These are phyloP conservation scores for Phaeosphaeriaceae sp. DNA, from an alignment of 2,329 filamentous ascomycete genomes.

Conservation along the genomic window DNA sequence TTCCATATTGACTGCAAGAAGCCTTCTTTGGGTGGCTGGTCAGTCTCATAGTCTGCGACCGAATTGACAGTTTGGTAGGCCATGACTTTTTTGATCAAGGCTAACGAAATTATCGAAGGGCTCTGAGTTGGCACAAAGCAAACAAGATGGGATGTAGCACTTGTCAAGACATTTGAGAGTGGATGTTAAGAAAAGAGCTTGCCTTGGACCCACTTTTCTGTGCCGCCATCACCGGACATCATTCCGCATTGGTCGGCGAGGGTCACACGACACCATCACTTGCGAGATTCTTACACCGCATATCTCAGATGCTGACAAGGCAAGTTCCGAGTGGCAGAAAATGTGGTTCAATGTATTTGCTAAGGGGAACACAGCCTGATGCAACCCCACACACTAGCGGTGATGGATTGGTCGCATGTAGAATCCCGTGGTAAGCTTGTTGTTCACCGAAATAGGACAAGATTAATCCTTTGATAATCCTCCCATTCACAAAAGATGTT, in stretches of 20 bases:
- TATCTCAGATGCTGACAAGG: not conserved
- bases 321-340: too few relatives aligned
- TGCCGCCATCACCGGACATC: not conserved
- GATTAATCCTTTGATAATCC: too few relatives aligned
- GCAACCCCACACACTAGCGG: too few relatives aligned
- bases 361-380: too few relatives aligned
- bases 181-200: slow-evolving; percentile 1
- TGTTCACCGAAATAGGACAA: too few relatives aligned
- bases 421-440: too few relatives aligned
- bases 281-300: not conserved
- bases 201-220: slow-evolving; percentile 3
- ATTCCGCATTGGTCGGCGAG: not conserved
- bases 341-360: too few relatives aligned
- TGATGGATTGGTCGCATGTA: too few relatives aligned
- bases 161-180: not conserved
- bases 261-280: slow-evolving; percentile 8
- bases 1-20: slow-evolving; percentile 13
- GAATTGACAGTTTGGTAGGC: not conserved
- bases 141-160: not conserved
- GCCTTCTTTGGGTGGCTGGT: slow-evolving; percentile 1
- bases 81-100: not conserved
- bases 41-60: not conserved
- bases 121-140: not conserved
- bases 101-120: not conserved
- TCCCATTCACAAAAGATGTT: too few relatives aligned